A percentile compares a stretch with the other conserved stretches of the same genome.
phyloP scores from a whole-genome alignment of 345 rosid genomes.

The Bruguiera sexangula region DNA sequence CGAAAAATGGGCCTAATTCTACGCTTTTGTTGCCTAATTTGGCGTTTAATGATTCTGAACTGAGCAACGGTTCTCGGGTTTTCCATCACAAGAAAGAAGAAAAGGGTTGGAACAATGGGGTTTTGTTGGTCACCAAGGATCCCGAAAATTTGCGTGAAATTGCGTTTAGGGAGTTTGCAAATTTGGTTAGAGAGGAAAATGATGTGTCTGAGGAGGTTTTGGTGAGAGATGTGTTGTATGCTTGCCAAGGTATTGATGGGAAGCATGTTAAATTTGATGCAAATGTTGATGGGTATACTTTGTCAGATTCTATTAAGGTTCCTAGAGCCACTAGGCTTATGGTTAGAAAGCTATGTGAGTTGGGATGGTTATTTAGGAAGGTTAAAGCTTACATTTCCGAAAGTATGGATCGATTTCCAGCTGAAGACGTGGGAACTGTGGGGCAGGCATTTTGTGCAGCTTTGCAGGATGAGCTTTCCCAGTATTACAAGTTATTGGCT shows the following conservation, averaged over 20 bases:
- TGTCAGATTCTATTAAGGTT: conserved; percentile 56
- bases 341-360: conserved; percentile 81
- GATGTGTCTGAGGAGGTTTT: conserved; percentile 85
- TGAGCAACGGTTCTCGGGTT: conserved; percentile 31
- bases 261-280: conserved; percentile 67
- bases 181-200: conserved; percentile 76
- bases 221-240: conserved; percentile 87
- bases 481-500: conserved; percentile 82
- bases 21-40: conserved; percentile 57
- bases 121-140: conserved; percentile 62
- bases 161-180: conserved; percentile 71
- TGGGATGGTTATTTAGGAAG: conserved; percentile 94
- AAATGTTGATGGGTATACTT: conserved; percentile 61
- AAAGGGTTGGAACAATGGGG: conserved; percentile 65
- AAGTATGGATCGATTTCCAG: conserved; percentile 74
- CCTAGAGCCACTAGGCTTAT: conserved; percentile 65
- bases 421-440: conserved; percentile 82
- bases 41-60: conserved; percentile 32
- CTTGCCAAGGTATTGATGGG: conserved; percentile 94
- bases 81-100: conserved; percentile 31
- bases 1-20: conserved; percentile 38
- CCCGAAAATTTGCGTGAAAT: conserved; percentile 72
- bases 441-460: conserved; percentile 98
- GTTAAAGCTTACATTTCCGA: conserved; percentile 72
- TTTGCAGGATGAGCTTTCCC: conserved; percentile 80